These are phyloP conservation scores for Nigrograna mackinnonii DNA, from an alignment of 2,329 filamentous ascomycete genomes.

Conservation along the genomic window DNA sequence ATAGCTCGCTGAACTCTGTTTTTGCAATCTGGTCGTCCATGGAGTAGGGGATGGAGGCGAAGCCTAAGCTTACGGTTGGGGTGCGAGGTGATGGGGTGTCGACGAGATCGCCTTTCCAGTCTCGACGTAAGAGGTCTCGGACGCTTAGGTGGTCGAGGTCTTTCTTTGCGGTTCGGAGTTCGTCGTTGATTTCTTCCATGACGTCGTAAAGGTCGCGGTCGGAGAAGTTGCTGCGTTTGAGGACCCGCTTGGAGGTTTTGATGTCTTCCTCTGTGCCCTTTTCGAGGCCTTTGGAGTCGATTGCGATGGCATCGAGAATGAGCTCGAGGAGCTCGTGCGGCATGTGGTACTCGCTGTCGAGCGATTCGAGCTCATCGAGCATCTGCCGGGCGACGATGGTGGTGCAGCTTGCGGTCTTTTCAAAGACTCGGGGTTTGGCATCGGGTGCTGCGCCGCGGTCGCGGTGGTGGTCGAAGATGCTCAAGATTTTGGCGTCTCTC, in stretches of 20 bases:
- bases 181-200: conserved; percentile 47
- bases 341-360: conserved; percentile 51
- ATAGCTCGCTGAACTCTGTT: conserved; percentile 52
- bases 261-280: conserved; percentile 45
- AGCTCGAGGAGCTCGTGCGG: conserved; percentile 54
- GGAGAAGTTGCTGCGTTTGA: conserved; percentile 48
- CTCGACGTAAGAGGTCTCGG: conserved; percentile 49
- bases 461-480: conserved; percentile 53
- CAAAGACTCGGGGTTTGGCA: conserved; percentile 49
- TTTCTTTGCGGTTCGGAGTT: conserved; percentile 47
- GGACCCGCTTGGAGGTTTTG: conserved; percentile 41
- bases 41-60: conserved; percentile 51
- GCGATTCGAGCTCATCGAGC: conserved; percentile 49
- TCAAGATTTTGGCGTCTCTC: conserved; percentile 47
- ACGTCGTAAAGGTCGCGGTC: conserved; percentile 42
- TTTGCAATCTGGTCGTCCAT: conserved; percentile 51
- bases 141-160: conserved; percentile 46
- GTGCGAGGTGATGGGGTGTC: conserved; percentile 51
- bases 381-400: conserved; percentile 52
- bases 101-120: conserved; percentile 54
- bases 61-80: conserved; percentile 51
- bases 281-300: conserved; percentile 49
- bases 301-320: conserved; percentile 51
- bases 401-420: conserved; percentile 50
- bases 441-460: conserved; percentile 46